A percentile compares a stretch with the other conserved stretches of the same genome.
Evolutionary conservation across 2,329 filamentous ascomycete genomes (phyloP).

Genomic region (Cladosporium cucumerinum): DNA sequence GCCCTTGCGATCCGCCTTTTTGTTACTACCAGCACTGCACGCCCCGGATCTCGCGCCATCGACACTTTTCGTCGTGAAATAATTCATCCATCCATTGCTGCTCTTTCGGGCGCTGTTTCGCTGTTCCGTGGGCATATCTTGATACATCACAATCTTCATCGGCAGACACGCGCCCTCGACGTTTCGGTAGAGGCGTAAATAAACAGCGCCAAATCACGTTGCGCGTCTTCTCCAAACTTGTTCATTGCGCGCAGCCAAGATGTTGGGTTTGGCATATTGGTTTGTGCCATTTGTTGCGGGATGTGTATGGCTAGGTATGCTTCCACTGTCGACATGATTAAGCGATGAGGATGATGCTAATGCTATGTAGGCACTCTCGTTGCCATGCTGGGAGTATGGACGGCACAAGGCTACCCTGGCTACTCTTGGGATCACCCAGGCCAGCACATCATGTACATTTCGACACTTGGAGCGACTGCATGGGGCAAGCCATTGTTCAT

Average conservation of each 20-base stretch:
- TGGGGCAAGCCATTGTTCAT: slow-evolving; percentile 76
- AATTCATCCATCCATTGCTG: not conserved
- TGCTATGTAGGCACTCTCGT: slow-evolving; percentile 57
- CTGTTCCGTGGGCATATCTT: not conserved
- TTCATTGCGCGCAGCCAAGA: slow-evolving; percentile 21
- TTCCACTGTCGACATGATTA: not conserved
- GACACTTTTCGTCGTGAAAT: not conserved
- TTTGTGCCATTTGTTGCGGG: slow-evolving; percentile 68
- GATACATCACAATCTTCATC: not conserved
- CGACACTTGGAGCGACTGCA: slow-evolving; percentile 54
- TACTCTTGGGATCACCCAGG: slow-evolving; percentile 59
- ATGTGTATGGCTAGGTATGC: slow-evolving; percentile 54
- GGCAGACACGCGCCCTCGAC: not conserved
- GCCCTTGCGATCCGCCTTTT: not conserved
- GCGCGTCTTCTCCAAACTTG: not conserved
- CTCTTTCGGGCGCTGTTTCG: not conserved
- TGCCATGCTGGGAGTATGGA: slow-evolving; percentile 69
- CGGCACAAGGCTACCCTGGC: slow-evolving; percentile 52
- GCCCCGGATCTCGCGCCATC: not conserved
- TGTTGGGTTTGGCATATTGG: slow-evolving; percentile 51
- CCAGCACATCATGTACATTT: slow-evolving; percentile 58
- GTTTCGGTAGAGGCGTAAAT: not conserved
- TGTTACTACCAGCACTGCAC: not conserved
- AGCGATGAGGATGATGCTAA: slow-evolving; percentile 6
- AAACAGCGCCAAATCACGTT: slow-evolving; percentile 2